Evolutionary conservation across 768 basidiomycete genomes (phyloP).

Genomic region (Lyophyllum decastes): DNA sequence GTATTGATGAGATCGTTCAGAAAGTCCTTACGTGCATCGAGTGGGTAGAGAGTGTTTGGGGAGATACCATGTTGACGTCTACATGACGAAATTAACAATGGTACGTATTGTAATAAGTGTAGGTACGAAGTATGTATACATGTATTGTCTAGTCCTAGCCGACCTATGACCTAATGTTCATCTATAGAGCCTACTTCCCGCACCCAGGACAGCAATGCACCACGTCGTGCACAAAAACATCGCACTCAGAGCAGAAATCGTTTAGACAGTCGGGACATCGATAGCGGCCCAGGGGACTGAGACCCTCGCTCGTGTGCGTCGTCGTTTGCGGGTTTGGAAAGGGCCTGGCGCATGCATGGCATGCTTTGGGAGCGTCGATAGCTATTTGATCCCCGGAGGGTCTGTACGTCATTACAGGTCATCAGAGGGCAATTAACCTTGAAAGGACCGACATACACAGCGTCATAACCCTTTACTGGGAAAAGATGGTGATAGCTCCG

Average conservation of each 20-base stretch:
- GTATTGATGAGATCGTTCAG: constrained; percentile 39
- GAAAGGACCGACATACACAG: constrained; percentile 61
- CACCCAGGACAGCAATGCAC: constrained; percentile 94
- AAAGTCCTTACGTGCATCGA: constrained; percentile 41
- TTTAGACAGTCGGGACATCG: constrained; percentile 82
- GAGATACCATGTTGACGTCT: constrained; percentile 25
- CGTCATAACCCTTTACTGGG: constrained; percentile 83
- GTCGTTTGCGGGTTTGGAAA: constrained; percentile 60
- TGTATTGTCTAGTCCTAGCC: background rate
- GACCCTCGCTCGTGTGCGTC: constrained; percentile 52
- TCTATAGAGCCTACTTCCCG: constrained; percentile 39
- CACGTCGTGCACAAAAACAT: constrained; percentile 94
- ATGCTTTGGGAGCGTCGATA: constrained; percentile 39
- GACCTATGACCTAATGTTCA: background rate
- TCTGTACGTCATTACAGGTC: constrained; percentile 28
- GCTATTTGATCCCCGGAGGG: constrained; percentile 36
- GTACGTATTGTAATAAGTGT: background rate
- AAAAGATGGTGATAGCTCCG: constrained; percentile 95
- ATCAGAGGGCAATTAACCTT: background rate
- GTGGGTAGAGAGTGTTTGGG: constrained; percentile 64
- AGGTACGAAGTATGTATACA: background rate
- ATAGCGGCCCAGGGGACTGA: constrained; percentile 87
- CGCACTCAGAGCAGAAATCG: constrained; percentile 95
- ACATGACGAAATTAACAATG: background rate
- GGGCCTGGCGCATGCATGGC: constrained; percentile 77